Base-by-base conservation (phyloP, 1,139 yeast genomes). In the Blastobotrys illinoisensis region DNA sequence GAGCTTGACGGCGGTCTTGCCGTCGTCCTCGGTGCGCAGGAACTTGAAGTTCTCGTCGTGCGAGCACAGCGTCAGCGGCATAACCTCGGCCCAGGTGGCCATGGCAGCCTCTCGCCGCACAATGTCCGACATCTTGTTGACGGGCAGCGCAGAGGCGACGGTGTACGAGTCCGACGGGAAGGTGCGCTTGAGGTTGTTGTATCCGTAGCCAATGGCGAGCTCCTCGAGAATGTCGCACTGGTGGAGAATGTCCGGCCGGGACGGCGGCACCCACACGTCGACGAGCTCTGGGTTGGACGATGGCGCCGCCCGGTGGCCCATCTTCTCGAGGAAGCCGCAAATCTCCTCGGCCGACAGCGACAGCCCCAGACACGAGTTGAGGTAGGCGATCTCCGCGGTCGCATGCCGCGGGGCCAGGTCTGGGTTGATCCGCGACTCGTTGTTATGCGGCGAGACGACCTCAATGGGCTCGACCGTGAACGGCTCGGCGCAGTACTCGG, bases 161-260 rank as follows among this genome's bases (percentile, higher is more conserved):
- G 90, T 82, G 51, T 91, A 83, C 48, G 88, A 86, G 56, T 91
- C 79, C 62, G 83, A 77, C 58, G 96, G 95, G 70, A 86, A 86
- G 54, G 96, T 85, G 73, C 85, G 88, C 60, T 79, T 79, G 68
- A 95, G 79, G 71, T 88, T 89, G 74, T 91, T 88, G 78, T 86
- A 95, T 57, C 99, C 99, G 70, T 90, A 95, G 40, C 90, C 96
- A 69, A 95, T 86, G 52, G 97, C 99, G 49, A 91, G 97, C 72
- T 95, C 99, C 74, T 95, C 99, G 96, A 95, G 88, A 63, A 95
- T 86, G 73, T 95, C 99, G 79, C 99, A 93, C 72, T 90, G 96
- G 73, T 95, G 99, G 67, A 95, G 80, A 60, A 95, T 82, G 72
- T 95, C 99, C 9, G 98, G 85, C 76, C 99, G 85, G 48, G 99